Evolutionary conservation across 768 basidiomycete species (phyloP).

Genomic region (Psilocybe cubensis): DNA sequence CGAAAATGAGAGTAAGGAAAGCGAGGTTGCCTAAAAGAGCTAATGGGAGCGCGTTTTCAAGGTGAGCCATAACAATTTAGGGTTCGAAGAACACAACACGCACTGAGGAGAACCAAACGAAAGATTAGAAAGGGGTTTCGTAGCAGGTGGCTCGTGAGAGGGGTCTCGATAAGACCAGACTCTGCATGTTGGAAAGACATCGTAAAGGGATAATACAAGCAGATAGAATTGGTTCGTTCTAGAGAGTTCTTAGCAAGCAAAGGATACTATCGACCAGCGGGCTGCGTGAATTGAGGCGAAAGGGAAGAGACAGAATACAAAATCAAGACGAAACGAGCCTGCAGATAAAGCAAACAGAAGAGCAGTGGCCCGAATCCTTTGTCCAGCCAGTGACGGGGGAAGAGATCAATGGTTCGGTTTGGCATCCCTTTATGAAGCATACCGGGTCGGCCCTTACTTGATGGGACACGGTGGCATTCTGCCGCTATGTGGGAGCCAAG

Average conservation of each 20-base stretch:
- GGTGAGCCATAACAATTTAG: background rate
- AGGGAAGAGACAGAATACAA: slow-evolving; percentile 4
- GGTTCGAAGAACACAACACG: slow-evolving; percentile 19
- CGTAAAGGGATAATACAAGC: background rate
- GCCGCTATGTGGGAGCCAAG: slow-evolving; percentile 6
- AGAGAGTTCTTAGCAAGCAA: background rate
- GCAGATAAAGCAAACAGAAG: slow-evolving; percentile 13
- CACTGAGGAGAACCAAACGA: slow-evolving; percentile 63
- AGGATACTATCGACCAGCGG: slow-evolving; percentile 14
- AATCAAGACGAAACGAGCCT: background rate
- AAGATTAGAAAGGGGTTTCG: slow-evolving; percentile 58
- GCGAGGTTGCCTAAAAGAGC: slow-evolving; percentile 55
- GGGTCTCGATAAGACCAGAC: slow-evolving; percentile 6
- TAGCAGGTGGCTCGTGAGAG: slow-evolving; percentile 28
- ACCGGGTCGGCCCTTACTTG: background rate
- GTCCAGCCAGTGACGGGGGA: slow-evolving; percentile 35
- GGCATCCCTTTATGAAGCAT: slow-evolving; percentile 3
- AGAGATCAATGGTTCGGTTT: slow-evolving; percentile 1
- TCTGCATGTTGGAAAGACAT: slow-evolving; percentile 20
- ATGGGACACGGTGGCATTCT: no score
- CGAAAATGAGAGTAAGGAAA: slow-evolving; percentile 55
- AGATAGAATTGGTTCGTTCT: background rate
- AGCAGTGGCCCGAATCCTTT: slow-evolving; percentile 14
- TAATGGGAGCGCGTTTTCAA: slow-evolving; percentile 16
- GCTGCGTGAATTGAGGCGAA: slow-evolving; percentile 3